These are phyloP conservation scores for Daedaleopsis sinensis DNA, from an alignment of 768 basidiomycete genomes.

Conservation along the genomic window DNA sequence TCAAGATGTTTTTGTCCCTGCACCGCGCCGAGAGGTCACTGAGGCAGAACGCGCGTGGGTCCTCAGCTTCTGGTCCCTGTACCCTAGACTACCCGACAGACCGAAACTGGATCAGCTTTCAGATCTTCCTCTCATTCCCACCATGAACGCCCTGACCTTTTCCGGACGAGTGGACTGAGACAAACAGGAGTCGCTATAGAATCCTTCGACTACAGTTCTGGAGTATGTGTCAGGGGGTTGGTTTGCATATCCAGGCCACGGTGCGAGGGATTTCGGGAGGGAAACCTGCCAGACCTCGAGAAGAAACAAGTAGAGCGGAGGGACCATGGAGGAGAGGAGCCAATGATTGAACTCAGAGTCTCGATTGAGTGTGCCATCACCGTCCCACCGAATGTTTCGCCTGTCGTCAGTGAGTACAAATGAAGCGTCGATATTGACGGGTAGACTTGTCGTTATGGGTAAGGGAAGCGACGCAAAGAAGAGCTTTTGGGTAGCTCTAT, in stretches of 20 bases:
- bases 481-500: constrained; percentile 16
- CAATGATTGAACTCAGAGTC: constrained; percentile 45
- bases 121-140: constrained; percentile 7
- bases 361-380: constrained; percentile 26
- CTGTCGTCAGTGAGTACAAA: constrained; percentile 52
- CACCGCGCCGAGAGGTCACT: neutral
- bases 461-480: constrained; percentile 51
- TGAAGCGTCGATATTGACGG: constrained; percentile 49
- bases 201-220: neutral
- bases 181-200: neutral
- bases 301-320: constrained; percentile 42
- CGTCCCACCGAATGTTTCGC: constrained; percentile 46
- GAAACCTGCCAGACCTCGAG: constrained; percentile 36
- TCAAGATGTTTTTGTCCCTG: no score
- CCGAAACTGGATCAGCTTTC: neutral
- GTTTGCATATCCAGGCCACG: constrained; percentile 1
- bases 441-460: constrained; percentile 41
- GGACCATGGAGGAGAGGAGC: constrained; percentile 40
- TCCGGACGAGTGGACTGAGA: neutral
- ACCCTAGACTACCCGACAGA: neutral
- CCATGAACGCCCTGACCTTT: neutral
- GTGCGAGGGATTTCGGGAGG: constrained; percentile 40
- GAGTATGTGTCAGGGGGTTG: neutral
- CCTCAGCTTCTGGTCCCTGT: neutral
- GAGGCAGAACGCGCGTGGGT: no score